Evolutionary conservation across 202 grass and related monocot genomes (phyloP).

Genomic region (Schoenoplectus tabernaemontani): DNA sequence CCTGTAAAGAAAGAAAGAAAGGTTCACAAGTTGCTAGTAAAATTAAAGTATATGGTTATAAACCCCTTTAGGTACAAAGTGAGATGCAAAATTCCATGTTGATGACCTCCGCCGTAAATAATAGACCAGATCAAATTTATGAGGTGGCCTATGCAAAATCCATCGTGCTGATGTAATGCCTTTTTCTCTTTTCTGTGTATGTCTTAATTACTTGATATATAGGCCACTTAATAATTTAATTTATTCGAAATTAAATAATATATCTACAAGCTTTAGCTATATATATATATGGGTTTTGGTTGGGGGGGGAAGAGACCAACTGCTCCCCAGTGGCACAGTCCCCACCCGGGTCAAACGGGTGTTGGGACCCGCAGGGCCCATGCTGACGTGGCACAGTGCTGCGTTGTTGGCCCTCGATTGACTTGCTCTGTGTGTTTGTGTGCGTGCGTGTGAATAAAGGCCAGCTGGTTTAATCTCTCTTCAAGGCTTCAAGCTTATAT

Average conservation of each 20-base stretch:
- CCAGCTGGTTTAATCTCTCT: neutral
- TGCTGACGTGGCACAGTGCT: constrained; percentile 39
- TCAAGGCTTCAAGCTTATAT: no score
- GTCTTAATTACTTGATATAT: no score
- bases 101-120: constrained; percentile 25
- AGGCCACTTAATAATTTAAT: no score
- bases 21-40: constrained; percentile 35
- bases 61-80: constrained; percentile 44
- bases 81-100: constrained; percentile 35
- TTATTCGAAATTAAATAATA: no score
- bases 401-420: neutral
- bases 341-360: constrained; percentile 48
- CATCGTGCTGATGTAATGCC: constrained; percentile 23
- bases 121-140: constrained; percentile 31
- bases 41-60: constrained; percentile 54
- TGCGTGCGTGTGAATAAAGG: neutral
- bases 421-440: neutral
- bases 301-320: constrained; percentile 52
- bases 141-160: neutral
- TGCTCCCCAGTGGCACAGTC: constrained; percentile 30
- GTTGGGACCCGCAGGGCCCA: constrained; percentile 1
- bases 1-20: no score
- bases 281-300: no score
- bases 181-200: no score
- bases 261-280: no score